Percentiles rank a stretch among this genome's conserved stretches.
These are phyloP conservation scores for Phallus indusiatus DNA, from an alignment of 768 basidiomycete species.

Conservation along the genomic window DNA sequence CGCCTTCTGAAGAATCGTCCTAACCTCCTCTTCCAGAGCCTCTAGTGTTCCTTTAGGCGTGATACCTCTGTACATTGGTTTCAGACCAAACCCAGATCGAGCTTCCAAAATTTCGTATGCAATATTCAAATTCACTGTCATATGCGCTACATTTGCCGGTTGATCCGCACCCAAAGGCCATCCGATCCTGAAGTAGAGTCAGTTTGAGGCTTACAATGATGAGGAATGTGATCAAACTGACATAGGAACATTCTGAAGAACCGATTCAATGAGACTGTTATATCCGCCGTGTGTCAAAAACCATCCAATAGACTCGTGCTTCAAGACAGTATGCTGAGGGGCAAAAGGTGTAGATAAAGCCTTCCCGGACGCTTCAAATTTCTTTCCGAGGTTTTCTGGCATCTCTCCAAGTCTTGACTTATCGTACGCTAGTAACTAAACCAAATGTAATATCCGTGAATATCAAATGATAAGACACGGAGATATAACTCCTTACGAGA, in stretches of 20 bases:
- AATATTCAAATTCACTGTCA: slow-evolving; percentile 9
- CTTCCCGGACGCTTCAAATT: slow-evolving; percentile 11
- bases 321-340: slow-evolving; percentile 18
- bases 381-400: slow-evolving; percentile 13
- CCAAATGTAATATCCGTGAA: not conserved
- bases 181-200: slow-evolving; percentile 15
- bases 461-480: not conserved
- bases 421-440: slow-evolving; percentile 18
- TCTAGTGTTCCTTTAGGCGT: slow-evolving; percentile 13
- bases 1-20: slow-evolving; percentile 10
- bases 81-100: slow-evolving; percentile 12
- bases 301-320: slow-evolving; percentile 15
- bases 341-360: slow-evolving; percentile 17
- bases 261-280: slow-evolving; percentile 17
- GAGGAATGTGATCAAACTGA: slow-evolving; percentile 6
- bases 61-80: too few species aligned
- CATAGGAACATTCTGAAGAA: slow-evolving; percentile 17
- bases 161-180: slow-evolving; percentile 22
- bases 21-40: slow-evolving; percentile 13
- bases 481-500: slow-evolving; percentile 12
- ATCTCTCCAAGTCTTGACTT: slow-evolving; percentile 10
- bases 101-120: slow-evolving; percentile 17
- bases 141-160: slow-evolving; percentile 15
- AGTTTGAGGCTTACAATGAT: not conserved
- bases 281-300: slow-evolving; percentile 19